A percentile compares a stretch with the other conserved stretches of the same genome.
Conservation (phyloP, 495 filamentous ascomycete genomes). For the Rhizodiscina lignyota region DNA sequence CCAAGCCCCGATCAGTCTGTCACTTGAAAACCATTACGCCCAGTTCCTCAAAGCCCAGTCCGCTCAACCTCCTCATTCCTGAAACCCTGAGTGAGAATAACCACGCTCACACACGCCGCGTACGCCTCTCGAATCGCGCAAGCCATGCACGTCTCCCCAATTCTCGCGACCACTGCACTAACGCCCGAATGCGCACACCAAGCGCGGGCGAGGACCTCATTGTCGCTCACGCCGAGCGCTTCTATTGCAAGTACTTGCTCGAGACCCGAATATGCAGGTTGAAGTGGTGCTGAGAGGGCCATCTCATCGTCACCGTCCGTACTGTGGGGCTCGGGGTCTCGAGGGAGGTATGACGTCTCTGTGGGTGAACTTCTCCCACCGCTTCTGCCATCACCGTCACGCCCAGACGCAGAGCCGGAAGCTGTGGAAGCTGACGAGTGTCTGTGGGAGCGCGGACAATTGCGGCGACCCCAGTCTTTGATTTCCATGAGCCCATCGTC, state of each 20-base stretch:
- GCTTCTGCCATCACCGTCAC: no score
- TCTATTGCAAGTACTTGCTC: slow-evolving; percentile 52
- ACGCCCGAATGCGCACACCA: slow-evolving; percentile 59
- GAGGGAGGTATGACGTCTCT: no score
- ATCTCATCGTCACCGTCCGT: slow-evolving; percentile 1
- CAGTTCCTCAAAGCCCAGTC: not conserved
- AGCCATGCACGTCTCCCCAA: slow-evolving; percentile 50
- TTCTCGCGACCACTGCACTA: slow-evolving; percentile 46
- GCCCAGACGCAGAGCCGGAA: no score
- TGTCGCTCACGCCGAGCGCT: slow-evolving; percentile 51
- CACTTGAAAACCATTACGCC: not conserved
- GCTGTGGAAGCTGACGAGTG: no score
- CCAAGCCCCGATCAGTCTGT: no score
- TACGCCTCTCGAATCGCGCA: slow-evolving; percentile 58
- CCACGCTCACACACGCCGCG: slow-evolving; percentile 49
- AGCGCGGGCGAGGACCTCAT: slow-evolving; percentile 55
- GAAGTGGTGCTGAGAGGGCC: not conserved
- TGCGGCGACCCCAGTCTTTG: slow-evolving; percentile 36
- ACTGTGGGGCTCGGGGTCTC: no score
- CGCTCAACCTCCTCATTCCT: slow-evolving; percentile 18
- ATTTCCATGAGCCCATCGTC: slow-evolving; percentile 41
- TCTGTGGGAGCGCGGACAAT: no score
- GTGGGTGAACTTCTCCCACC: no score
- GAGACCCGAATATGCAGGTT: slow-evolving; percentile 18
- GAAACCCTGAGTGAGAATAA: slow-evolving; percentile 40